Evolutionary conservation across 148 eudicot genomes (phyloP).

Genomic region (Euryodendron excelsum): DNA sequence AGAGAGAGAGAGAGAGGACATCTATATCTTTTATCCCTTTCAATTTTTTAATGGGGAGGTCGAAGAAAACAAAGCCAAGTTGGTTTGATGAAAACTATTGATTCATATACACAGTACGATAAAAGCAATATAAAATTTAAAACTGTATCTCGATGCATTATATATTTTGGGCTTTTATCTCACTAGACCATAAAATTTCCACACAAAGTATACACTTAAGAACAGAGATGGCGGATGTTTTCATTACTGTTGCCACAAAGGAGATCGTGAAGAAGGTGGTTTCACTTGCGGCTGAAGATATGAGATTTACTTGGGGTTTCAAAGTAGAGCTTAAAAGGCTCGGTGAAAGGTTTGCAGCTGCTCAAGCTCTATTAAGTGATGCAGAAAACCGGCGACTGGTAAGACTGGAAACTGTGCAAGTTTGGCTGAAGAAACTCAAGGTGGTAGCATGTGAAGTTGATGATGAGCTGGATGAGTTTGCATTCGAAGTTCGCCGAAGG

Average conservation of each 20-base stretch:
- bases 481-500: not conserved
- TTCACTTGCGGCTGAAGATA: not conserved
- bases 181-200: no score
- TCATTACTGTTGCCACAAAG: not conserved
- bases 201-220: no score
- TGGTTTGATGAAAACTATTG: no score
- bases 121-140: no score
- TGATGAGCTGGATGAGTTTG: constrained; percentile 8
- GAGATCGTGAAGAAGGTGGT: not conserved
- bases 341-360: not conserved
- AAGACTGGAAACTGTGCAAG: not conserved
- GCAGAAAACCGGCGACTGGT: not conserved
- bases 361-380: not conserved
- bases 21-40: no score
- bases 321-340: not conserved
- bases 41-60: no score
- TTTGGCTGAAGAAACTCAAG: not conserved
- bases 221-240: not conserved
- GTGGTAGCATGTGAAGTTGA: not conserved
- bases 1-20: no score
- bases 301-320: not conserved
- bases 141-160: no score
- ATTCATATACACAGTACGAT: no score
- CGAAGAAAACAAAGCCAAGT: no score
- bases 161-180: no score